Base-by-base conservation (phyloP, 2,329 filamentous ascomycete species). In the Fusarium sterilihyphosum region DNA sequence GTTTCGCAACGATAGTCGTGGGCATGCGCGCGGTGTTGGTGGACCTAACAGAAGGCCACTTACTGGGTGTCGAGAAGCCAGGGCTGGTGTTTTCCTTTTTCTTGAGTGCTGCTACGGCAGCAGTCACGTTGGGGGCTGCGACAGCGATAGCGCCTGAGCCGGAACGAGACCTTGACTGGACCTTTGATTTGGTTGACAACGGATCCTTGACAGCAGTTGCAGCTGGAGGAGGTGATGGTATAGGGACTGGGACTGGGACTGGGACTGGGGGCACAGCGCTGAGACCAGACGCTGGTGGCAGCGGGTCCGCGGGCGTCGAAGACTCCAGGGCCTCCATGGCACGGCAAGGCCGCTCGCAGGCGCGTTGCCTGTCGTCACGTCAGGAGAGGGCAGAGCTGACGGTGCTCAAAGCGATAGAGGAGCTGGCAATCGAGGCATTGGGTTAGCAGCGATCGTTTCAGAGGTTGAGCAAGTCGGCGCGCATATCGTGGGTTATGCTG, bases 301-400 rank as follows among this genome's bases (percentile, higher is more conserved):
- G 71, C 77, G 78, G 75, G 66, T 69, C 65, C 67, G 54, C 71
- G 54, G 73, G 66, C 58, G 67, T 66, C 63, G 70, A 77, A 73
- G 70, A 65, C 66, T 78, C 76, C 75, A 78, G 71, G 75, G 70
- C 76, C 63, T 78, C 78, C 78, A 80, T 78, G 68, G 74, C 77
- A 74, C 70, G 75, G 69, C 52, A 56, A 71, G 77, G 71, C 70
- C 74, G 63, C 68, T 71, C 65, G 44, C 50, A 65, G 73, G 73
- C 73, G 70, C 49, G 72, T 53, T 75, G 70, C 61, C 62, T 63
- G 70, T 74, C 24, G 56, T 60, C 57, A 60, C 57, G 57, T 60
- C 73, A 76, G 70, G 74, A 77, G 73, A 77, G 64, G 60, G 63
- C 52, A 68, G 75, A 78, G 77, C 77, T 49, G 67, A 72, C 63